Base-by-base conservation (phyloP, 345 rosid species). In the Rubroshorea leprosula region DNA sequence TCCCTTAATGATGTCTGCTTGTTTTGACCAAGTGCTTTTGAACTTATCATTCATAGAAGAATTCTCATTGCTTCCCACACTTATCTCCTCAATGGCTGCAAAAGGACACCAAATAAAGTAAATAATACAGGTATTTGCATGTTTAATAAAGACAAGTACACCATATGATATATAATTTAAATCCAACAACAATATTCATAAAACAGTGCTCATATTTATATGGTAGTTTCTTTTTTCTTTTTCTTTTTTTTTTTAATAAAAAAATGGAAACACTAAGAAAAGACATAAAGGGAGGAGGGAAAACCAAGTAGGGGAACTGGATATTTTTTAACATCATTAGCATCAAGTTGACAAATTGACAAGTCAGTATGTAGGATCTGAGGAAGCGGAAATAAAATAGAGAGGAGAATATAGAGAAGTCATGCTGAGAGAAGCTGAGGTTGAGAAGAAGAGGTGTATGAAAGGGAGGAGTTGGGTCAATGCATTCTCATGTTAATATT, bases 11-110 rank as follows among this genome's bases (percentile, higher is more conserved):
- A 74, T 63, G 17, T 80, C 83, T 49, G 76, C 58, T 68, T 70
- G 84, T 67, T 80, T 85, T 39, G 70, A 74, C 90, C 93, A 81
- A 60, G 83, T 67, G 55, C 72, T 68, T 49, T 72, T 72, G 65
- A 78, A 71, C 27, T 61, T 26, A 60, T 39, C 53, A 35, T 31
- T 56, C 51, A 65, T 65, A 45, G 48, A 68, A 57, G 76, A 61
- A 58, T 72, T 81, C 38, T 57, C 78, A 44, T 66, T 62, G 43
- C 59, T 58, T 66, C 66, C 86, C 56, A 48, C 9, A 35, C 57
- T 51, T 64, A 72, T 29, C 63, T 77, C 80, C 74, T 83, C 78
- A 50, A 83, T 54, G 38, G 68, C 96, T 88, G 85, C 67, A 70
- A 62, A 38, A 49, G 21, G 62, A 13, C 56, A 54, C 54, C 54